Percentiles rank a stretch among this genome's conserved stretches.
Evolutionary conservation across 495 filamentous ascomycete species (phyloP).

Genomic region (Baudoinia panamericana): DNA sequence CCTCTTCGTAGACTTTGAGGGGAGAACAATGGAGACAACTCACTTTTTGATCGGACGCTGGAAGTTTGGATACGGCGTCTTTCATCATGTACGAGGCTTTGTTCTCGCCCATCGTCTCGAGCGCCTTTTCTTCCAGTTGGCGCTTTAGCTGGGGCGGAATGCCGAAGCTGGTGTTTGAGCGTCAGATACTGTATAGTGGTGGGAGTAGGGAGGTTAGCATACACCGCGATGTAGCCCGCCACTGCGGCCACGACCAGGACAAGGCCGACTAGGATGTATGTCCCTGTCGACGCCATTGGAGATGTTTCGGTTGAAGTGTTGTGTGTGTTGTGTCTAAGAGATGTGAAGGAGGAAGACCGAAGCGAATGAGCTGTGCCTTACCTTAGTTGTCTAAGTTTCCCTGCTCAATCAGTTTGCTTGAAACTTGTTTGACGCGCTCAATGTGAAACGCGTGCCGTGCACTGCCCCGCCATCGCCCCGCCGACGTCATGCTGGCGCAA

Average conservation of each 20-base stretch:
- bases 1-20: too few species aligned
- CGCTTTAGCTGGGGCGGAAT: slow-evolving; percentile 31
- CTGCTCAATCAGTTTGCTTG: too few species aligned
- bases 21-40: not conserved
- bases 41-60: slow-evolving; percentile 28
- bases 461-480: too few species aligned
- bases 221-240: slow-evolving; percentile 16
- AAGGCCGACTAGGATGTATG: slow-evolving; percentile 12
- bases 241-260: slow-evolving; percentile 11
- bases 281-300: slow-evolving; percentile 11
- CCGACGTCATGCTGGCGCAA: too few species aligned
- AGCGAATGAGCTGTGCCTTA: too few species aligned
- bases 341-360: too few species aligned
- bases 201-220: too few species aligned
- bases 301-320: not conserved
- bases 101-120: slow-evolving; percentile 42
- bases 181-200: not conserved
- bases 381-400: too few species aligned
- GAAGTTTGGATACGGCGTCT: slow-evolving; percentile 29
- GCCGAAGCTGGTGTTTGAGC: slow-evolving; percentile 26
- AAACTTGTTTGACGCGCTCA: too few species aligned
- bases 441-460: too few species aligned
- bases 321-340: not conserved
- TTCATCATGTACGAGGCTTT: slow-evolving; percentile 33
- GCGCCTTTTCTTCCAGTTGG: slow-evolving; percentile 34